Conservation (phyloP, 1,284 basidiomycete genomes). For the Boletus mariae region DNA sequence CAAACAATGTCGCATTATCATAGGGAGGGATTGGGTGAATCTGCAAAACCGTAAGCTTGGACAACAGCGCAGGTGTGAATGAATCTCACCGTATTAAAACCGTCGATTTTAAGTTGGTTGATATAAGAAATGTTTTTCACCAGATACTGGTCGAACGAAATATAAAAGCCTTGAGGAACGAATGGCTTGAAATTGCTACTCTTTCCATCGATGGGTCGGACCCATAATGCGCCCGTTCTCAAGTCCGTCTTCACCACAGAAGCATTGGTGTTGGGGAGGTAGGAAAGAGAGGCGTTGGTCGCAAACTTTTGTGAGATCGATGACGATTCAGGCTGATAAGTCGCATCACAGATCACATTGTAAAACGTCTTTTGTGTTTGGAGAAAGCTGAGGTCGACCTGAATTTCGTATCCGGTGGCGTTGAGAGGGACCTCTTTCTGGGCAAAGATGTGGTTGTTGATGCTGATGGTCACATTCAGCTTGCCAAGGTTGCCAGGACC, state of each 20-base stretch:
- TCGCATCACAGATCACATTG: slow-evolving; percentile 22
- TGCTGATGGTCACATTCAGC: slow-evolving; percentile 40
- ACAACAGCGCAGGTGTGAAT: not conserved
- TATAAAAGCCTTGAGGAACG: slow-evolving; percentile 32
- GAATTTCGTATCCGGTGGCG: slow-evolving; percentile 33
- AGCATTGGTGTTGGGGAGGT: slow-evolving; percentile 26
- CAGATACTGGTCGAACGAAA: slow-evolving; percentile 20
- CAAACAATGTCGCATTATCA: slow-evolving; percentile 19
- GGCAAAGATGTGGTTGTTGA: slow-evolving; percentile 40
- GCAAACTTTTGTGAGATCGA: slow-evolving; percentile 18
- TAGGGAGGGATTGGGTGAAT: slow-evolving; percentile 34
- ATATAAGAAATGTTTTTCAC: slow-evolving; percentile 22
- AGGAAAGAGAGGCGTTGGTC: slow-evolving; percentile 26
- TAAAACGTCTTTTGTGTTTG: slow-evolving; percentile 17
- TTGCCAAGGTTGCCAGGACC: slow-evolving; percentile 7
- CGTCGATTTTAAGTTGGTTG: slow-evolving; percentile 18
- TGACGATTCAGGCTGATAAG: slow-evolving; percentile 13
- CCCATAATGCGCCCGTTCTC: slow-evolving; percentile 28
- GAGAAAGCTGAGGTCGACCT: slow-evolving; percentile 21
- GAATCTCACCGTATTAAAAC: slow-evolving; percentile 30
- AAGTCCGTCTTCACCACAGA: slow-evolving; percentile 35
- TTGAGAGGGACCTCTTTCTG: slow-evolving; percentile 50
- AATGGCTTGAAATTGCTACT: slow-evolving; percentile 23
- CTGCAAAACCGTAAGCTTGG: slow-evolving; percentile 8
- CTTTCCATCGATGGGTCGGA: slow-evolving; percentile 15